A percentile compares a stretch with the other conserved stretches of the same genome.
Conservation (phyloP, 495 filamentous ascomycete species). For the Lichenothelia convexa region DNA sequence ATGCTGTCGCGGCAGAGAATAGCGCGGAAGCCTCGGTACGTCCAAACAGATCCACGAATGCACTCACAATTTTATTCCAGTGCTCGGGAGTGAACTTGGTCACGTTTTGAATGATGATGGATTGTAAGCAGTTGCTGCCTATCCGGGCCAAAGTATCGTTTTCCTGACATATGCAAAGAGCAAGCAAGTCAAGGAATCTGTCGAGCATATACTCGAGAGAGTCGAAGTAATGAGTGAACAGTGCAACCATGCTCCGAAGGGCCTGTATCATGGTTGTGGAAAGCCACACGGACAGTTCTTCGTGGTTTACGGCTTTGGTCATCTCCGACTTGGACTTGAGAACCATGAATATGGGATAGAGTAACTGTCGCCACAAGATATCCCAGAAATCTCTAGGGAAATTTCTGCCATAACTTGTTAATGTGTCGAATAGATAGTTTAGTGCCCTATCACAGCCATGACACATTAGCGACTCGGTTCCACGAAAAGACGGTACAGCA, state of each 20-base stretch:
- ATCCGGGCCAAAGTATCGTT: conserved; percentile 97
- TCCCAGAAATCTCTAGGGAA: conserved; percentile 97
- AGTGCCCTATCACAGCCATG: conserved; percentile 56
- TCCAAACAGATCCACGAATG: conserved; percentile 89
- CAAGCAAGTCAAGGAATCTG: conserved; percentile 78
- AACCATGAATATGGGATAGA: conserved; percentile 97
- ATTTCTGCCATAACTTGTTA: conserved; percentile 75
- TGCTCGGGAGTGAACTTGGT: conserved; percentile 71
- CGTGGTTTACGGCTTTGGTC: conserved; percentile 78
- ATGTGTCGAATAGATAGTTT: conserved; percentile 86
- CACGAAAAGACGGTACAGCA: too few species aligned
- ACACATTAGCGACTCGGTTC: too few species aligned
- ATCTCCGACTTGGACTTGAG: conserved; percentile 90
- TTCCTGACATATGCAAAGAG: conserved; percentile 94
- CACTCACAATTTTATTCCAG: conserved; percentile 83
- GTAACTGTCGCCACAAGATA: conserved; percentile 86
- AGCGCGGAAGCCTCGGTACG: conserved; percentile 86
- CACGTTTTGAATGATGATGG: conserved; percentile 89
- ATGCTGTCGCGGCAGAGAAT: conserved; percentile 64
- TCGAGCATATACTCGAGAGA: conserved; percentile 92
- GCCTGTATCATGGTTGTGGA: conserved; percentile 99
- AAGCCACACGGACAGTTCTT: conserved; percentile 96
- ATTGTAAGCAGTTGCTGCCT: conserved; percentile 92
- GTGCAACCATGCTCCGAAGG: conserved; percentile 88
- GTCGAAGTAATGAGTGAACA: conserved; percentile 97